Percentiles rank a stretch among this genome's conserved stretches.
phyloP scores from a whole-genome alignment of 768 basidiomycete species.

The Xanthoconium purpureum region DNA sequence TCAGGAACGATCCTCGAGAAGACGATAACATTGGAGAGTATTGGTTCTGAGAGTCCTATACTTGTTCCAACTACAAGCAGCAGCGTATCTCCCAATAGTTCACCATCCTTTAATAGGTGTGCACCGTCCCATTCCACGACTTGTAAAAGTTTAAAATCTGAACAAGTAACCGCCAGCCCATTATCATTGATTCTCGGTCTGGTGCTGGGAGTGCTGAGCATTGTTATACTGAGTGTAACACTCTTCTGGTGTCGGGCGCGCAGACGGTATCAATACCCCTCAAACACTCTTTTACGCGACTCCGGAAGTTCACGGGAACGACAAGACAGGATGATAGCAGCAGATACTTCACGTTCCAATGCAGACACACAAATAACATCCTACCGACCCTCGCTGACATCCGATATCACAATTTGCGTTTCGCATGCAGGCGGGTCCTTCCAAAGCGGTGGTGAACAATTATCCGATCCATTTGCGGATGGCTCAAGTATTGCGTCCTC shows the following conservation, averaged over 20 bases:
- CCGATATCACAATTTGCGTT: neutral
- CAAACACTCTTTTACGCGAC: neutral
- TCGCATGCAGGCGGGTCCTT: slow-evolving; percentile 7
- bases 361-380: neutral
- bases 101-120: slow-evolving; percentile 8
- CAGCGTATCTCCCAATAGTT: neutral
- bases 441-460: slow-evolving; percentile 5
- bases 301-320: neutral
- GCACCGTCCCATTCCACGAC: neutral
- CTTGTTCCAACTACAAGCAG: slow-evolving; percentile 3
- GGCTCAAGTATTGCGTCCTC: slow-evolving; percentile 7
- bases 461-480: slow-evolving; percentile 20
- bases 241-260: slow-evolving; percentile 4
- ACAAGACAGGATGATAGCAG: neutral
- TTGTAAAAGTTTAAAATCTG: neutral
- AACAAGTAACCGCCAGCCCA: slow-evolving; percentile 7
- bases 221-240: slow-evolving; percentile 4
- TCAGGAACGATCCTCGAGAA: neutral
- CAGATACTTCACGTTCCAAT: neutral
- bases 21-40: slow-evolving; percentile 4
- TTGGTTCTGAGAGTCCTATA: neutral
- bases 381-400: neutral
- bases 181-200: slow-evolving; percentile 11
- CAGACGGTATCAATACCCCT: neutral
- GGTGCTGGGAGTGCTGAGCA: slow-evolving; percentile 4